Conservation (phyloP, 2,329 filamentous ascomycete genomes). For the Mycosphaerella sp. region DNA sequence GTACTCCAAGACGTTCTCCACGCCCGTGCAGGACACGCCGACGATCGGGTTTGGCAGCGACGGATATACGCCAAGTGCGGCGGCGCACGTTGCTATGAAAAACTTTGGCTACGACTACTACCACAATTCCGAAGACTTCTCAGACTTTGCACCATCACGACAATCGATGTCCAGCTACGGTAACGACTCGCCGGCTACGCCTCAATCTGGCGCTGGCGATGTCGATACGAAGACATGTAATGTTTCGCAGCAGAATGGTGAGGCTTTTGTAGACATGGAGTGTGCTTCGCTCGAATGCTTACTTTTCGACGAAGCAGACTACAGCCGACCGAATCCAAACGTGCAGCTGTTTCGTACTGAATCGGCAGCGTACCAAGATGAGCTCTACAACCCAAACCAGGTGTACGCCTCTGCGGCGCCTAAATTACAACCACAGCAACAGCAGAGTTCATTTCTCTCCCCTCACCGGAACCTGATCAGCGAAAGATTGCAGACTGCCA, state of each 20-base stretch:
- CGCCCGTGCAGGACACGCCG: constrained; percentile 42
- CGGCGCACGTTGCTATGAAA: constrained; percentile 53
- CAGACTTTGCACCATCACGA: constrained; percentile 49
- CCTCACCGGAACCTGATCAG: constrained; percentile 59
- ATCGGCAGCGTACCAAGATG: constrained; percentile 77
- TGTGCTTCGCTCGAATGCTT: constrained; percentile 55
- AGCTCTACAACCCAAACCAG: constrained; percentile 66
- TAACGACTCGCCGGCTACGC: constrained; percentile 56
- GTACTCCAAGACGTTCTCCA: constrained; percentile 46
- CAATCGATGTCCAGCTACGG: constrained; percentile 56
- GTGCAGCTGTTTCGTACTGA: constrained; percentile 67
- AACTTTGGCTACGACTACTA: constrained; percentile 51
- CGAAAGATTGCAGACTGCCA: constrained; percentile 71
- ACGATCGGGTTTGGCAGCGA: constrained; percentile 44
- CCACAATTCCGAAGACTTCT: constrained; percentile 46
- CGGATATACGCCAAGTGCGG: constrained; percentile 29
- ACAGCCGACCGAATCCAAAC: constrained; percentile 53
- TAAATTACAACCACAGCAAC: constrained; percentile 30
- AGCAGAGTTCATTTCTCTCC: constrained; percentile 34
- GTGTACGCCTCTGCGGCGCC: constrained; percentile 55
- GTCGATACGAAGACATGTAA: constrained; percentile 51
- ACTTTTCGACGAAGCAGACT: constrained; percentile 56
- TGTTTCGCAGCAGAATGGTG: constrained; percentile 48
- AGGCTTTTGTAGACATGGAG: constrained; percentile 33
- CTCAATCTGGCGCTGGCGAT: constrained; percentile 47